Evolutionary conservation across 208 protist species (phyloP).

Genomic region (Phytomonas francai): DNA sequence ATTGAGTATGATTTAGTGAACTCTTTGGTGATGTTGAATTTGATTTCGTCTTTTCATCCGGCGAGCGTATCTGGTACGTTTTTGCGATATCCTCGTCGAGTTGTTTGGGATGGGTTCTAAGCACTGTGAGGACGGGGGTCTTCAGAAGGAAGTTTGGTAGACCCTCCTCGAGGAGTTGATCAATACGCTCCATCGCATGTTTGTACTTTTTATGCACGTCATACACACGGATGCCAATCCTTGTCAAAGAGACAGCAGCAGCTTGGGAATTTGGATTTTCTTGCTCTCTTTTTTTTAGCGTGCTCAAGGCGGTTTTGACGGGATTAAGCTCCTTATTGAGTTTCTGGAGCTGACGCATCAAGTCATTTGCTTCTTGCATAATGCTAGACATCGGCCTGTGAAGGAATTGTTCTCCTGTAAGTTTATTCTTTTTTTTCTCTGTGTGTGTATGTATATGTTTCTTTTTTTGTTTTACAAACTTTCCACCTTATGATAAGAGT

Average conservation of each 20-base stretch:
- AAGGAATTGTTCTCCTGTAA: background rate
- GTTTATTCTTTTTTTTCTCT: slow-evolving; percentile 8
- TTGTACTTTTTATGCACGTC: slow-evolving; percentile 50
- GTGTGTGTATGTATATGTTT: background rate
- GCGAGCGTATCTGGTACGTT: background rate
- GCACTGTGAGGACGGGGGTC: slow-evolving; percentile 26
- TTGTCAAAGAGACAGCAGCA: slow-evolving; percentile 61
- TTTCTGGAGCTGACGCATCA: slow-evolving; percentile 65
- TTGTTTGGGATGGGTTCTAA: background rate
- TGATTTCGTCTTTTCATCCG: no score
- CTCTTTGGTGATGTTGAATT: no score
- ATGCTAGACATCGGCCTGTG: slow-evolving; percentile 22
- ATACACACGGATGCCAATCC: slow-evolving; percentile 44
- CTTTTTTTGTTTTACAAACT: slow-evolving; percentile 5
- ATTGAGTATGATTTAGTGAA: no score
- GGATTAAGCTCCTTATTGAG: slow-evolving; percentile 72
- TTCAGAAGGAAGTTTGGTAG: slow-evolving; percentile 37
- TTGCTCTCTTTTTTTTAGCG: slow-evolving; percentile 56
- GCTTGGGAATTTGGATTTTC: slow-evolving; percentile 43
- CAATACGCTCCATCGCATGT: slow-evolving; percentile 21
- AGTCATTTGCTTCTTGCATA: slow-evolving; percentile 44
- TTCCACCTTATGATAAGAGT: background rate
- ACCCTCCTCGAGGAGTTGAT: slow-evolving; percentile 29
- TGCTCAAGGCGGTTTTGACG: slow-evolving; percentile 55
- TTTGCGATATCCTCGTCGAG: background rate